Percentiles rank a stretch among this genome's conserved stretches.
Evolutionary conservation across 371 early-diverging fungal species (phyloP).

Genomic region (Mucor plumbeus): DNA sequence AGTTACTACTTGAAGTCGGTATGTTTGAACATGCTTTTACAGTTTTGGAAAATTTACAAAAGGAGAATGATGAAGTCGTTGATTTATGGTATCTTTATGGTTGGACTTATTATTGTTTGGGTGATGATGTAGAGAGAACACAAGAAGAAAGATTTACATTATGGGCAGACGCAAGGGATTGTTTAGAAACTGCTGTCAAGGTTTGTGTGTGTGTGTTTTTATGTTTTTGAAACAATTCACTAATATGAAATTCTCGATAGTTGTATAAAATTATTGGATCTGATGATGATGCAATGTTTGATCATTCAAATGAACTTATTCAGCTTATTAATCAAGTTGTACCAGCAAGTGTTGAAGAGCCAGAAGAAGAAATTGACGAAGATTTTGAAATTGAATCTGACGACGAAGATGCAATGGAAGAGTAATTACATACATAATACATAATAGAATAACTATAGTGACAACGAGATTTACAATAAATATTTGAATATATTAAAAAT

Average conservation of each 20-base stretch:
- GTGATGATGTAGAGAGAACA: constrained; percentile 63
- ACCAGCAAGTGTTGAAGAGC: constrained; percentile 49
- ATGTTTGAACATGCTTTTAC: constrained; percentile 79
- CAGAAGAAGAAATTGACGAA: constrained; percentile 43
- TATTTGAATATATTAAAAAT: constrained; percentile 9
- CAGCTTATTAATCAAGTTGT: constrained; percentile 57
- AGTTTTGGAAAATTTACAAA: constrained; percentile 79
- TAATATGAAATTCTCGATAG: constrained; percentile 30
- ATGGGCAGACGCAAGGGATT: constrained; percentile 78
- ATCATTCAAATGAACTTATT: constrained; percentile 73
- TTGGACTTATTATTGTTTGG: constrained; percentile 87
- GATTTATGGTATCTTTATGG: constrained; percentile 95
- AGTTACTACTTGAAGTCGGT: constrained; percentile 82
- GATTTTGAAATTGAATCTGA: constrained; percentile 46
- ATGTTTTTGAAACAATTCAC: background rate
- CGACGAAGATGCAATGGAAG: constrained; percentile 55
- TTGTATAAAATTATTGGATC: constrained; percentile 60
- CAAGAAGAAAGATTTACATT: constrained; percentile 57
- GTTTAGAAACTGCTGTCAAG: constrained; percentile 74
- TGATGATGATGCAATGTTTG: constrained; percentile 73
- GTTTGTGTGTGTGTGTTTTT: constrained; percentile 42
- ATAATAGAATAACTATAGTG: constrained; percentile 3
- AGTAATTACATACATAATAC: constrained; percentile 19
- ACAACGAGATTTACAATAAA: constrained; percentile 14
- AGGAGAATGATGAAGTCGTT: constrained; percentile 90